phyloP scores from a whole-genome alignment of 2,329 filamentous ascomycete species.

The Colletotrichum incanum region DNA sequence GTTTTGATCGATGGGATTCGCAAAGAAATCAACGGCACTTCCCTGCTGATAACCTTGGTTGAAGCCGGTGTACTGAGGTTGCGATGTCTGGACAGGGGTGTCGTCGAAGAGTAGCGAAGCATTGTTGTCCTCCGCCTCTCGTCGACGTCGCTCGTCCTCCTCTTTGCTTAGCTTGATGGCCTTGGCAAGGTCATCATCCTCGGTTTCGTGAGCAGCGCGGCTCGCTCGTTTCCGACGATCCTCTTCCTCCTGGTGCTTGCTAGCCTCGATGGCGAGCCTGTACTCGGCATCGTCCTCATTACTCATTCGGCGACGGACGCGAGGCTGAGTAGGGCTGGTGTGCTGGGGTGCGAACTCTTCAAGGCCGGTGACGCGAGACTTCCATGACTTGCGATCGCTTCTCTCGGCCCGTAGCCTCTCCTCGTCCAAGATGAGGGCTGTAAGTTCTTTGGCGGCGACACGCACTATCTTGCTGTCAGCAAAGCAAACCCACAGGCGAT shows the following conservation, averaged over 20 bases:
- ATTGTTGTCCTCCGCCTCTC: slow-evolving; percentile 90
- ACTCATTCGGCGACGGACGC: slow-evolving; percentile 63
- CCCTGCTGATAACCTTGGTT: slow-evolving; percentile 99
- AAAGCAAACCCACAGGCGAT: slow-evolving; percentile 36
- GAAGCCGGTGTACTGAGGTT: slow-evolving; percentile 88
- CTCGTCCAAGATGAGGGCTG: slow-evolving; percentile 91
- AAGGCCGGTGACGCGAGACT: slow-evolving; percentile 93
- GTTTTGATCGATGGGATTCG: slow-evolving; percentile 88
- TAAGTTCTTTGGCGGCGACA: slow-evolving; percentile 95
- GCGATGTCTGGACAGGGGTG: slow-evolving; percentile 64
- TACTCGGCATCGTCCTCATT: slow-evolving; percentile 91
- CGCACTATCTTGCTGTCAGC: slow-evolving; percentile 76
- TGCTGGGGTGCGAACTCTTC: slow-evolving; percentile 80
- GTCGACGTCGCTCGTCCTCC: slow-evolving; percentile 91
- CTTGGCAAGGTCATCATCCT: slow-evolving; percentile 93
- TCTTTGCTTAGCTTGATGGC: slow-evolving; percentile 95
- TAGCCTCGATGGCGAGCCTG: slow-evolving; percentile 91
- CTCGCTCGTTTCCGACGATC: slow-evolving; percentile 82
- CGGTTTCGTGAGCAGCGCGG: slow-evolving; percentile 64
- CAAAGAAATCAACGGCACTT: slow-evolving; percentile 95
- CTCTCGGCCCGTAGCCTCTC: slow-evolving; percentile 92
- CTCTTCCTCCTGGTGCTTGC: slow-evolving; percentile 95
- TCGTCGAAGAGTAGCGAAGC: slow-evolving; percentile 92
- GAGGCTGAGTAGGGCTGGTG: slow-evolving; percentile 52
- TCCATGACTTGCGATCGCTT: slow-evolving; percentile 94